A percentile compares a stretch with the other conserved stretches of the same genome.
These are phyloP conservation scores for Kodamaea sp. DNA, from an alignment of 1,139 yeast species.

Conservation along the genomic window DNA sequence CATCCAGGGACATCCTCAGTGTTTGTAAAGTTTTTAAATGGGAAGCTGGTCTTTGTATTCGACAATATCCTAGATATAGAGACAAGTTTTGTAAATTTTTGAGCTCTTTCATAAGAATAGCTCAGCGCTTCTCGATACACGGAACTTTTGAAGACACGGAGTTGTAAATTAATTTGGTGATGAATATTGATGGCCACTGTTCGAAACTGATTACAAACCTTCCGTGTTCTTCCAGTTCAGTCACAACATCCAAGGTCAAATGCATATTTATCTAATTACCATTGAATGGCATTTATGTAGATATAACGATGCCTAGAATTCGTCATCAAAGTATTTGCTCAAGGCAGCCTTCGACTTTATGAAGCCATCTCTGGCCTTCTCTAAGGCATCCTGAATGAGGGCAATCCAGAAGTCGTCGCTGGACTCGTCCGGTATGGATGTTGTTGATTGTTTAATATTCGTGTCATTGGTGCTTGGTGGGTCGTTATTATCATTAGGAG, in stretches of 20 bases:
- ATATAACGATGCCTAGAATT: constrained; percentile 26
- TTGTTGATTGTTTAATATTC: background rate
- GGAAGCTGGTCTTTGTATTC: too few relatives aligned
- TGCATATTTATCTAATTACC: constrained; percentile 3
- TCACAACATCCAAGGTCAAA: background rate
- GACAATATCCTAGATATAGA: too few relatives aligned
- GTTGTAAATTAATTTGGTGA: too few relatives aligned
- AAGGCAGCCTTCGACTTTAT: constrained; percentile 56
- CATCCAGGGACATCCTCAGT: too few relatives aligned
- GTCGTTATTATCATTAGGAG: constrained; percentile 8
- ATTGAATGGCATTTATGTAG: constrained; percentile 1
- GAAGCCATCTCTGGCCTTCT: constrained; percentile 59
- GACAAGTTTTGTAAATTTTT: too few relatives aligned
- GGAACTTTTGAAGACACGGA: too few relatives aligned
- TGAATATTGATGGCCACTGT: too few relatives aligned
- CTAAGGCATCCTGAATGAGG: constrained; percentile 55
- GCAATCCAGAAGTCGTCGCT: constrained; percentile 49
- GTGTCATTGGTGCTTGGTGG: constrained; percentile 6
- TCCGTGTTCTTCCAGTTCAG: too few relatives aligned
- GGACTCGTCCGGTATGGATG: constrained; percentile 18
- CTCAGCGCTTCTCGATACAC: too few relatives aligned
- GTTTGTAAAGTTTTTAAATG: too few relatives aligned
- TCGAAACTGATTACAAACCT: too few relatives aligned
- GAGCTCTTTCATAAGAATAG: too few relatives aligned
- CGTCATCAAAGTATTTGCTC: constrained; percentile 58